Conservation (phyloP, 31 red algal genomes). For the Porphyra umbilicalis region DNA sequence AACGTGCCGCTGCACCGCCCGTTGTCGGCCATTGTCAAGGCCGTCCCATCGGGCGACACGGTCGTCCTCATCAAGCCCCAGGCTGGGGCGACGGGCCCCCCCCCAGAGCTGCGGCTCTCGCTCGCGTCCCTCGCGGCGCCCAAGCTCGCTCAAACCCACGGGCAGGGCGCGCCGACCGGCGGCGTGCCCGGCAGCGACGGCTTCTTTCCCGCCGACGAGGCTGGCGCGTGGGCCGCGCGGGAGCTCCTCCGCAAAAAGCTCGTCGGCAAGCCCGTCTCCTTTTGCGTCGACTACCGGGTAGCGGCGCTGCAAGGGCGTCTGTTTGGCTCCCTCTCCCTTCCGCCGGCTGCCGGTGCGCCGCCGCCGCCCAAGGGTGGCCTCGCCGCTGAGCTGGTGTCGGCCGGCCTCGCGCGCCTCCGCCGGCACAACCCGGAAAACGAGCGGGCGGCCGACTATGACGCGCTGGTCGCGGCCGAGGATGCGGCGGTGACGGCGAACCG, state of each 20-base stretch:
- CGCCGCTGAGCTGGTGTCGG: conserved; percentile 19
- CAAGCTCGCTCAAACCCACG: conserved; percentile 21
- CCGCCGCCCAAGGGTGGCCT: neutral
- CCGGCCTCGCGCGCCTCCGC: conserved; percentile 42
- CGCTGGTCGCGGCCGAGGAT: conserved; percentile 56
- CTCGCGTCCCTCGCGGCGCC: conserved; percentile 55
- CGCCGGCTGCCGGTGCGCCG: neutral
- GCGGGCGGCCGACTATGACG: conserved; percentile 58
- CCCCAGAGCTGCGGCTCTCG: conserved; percentile 76
- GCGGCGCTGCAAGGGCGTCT: conserved; percentile 26
- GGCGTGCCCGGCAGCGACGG: conserved; percentile 1
- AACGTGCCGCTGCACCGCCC: neutral
- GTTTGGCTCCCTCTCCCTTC: conserved; percentile 32
- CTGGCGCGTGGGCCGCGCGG: conserved; percentile 58
- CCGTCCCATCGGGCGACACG: conserved; percentile 74
- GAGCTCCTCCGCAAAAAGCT: conserved; percentile 61
- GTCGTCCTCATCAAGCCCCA: conserved; percentile 64
- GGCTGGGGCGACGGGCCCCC: conserved; percentile 42
- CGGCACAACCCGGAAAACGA: conserved; percentile 30
- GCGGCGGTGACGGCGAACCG: conserved; percentile 16
- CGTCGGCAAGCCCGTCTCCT: conserved; percentile 60
- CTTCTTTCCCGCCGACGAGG: conserved; percentile 40
- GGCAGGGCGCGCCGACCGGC: neutral
- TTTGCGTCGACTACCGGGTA: conserved; percentile 76
- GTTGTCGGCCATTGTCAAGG: conserved; percentile 65